phyloP scores from a whole-genome alignment of 345 rosid species.

The Erysimum cheiranthoides region DNA sequence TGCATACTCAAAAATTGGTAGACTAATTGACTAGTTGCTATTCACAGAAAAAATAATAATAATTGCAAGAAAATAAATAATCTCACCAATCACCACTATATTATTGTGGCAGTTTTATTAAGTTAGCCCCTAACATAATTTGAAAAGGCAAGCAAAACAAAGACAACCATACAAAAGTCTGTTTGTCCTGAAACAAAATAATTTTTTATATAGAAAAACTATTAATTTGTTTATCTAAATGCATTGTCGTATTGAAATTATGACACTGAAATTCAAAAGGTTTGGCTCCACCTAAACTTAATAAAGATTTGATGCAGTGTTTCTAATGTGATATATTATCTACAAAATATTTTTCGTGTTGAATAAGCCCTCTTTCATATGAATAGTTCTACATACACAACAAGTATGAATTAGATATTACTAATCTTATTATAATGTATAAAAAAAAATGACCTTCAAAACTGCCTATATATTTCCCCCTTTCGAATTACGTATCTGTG shows the following conservation, averaged over 20 bases:
- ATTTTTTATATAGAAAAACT: background rate
- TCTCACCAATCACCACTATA: background rate
- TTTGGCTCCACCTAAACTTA: constrained; percentile 40
- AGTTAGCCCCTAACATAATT: background rate
- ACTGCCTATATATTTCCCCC: constrained; percentile 37
- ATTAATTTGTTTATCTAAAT: background rate
- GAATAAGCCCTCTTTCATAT: constrained; percentile 37
- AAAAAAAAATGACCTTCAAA: background rate
- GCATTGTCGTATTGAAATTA: constrained; percentile 27
- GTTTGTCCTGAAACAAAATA: background rate
- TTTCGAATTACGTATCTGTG: constrained; percentile 25
- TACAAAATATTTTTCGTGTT: constrained; percentile 34
- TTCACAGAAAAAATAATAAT: background rate
- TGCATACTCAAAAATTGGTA: background rate
- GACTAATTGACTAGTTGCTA: constrained; percentile 2
- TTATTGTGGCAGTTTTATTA: background rate
- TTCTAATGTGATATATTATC: constrained; percentile 17
- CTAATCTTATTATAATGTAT: background rate
- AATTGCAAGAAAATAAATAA: background rate
- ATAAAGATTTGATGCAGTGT: constrained; percentile 32
- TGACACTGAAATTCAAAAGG: constrained; percentile 34
- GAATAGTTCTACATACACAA: constrained; percentile 22
- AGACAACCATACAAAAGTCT: constrained; percentile 3
- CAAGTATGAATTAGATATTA: constrained; percentile 10
- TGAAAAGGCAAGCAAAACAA: constrained; percentile 21